phyloP scores from a whole-genome alignment of 371 early-diverging fungal species.

The Mucor irregularis region DNA sequence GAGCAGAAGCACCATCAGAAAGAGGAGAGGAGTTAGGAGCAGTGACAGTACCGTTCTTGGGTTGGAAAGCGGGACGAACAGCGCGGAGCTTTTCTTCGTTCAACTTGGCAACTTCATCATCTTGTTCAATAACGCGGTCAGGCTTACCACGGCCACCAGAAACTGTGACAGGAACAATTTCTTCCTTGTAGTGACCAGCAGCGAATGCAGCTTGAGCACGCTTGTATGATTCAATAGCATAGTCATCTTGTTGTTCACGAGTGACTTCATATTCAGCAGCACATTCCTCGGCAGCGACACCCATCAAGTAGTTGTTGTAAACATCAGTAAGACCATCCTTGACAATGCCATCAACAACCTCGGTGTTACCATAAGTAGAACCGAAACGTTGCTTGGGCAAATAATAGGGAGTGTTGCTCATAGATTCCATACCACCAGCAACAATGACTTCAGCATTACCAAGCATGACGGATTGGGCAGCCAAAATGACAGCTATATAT shows the following conservation, averaged over 20 bases:
- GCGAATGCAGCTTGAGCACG: constrained; percentile 83
- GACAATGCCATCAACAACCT: constrained; percentile 84
- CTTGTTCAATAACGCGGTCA: constrained; percentile 70
- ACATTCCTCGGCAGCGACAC: constrained; percentile 91
- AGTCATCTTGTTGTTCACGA: constrained; percentile 88
- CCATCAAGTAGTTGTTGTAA: constrained; percentile 88
- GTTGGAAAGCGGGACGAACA: constrained; percentile 88
- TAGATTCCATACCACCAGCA: constrained; percentile 97
- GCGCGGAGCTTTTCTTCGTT: constrained; percentile 80
- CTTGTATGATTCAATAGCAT: constrained; percentile 85
- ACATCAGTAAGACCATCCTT: constrained; percentile 95
- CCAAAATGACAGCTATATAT: constrained; percentile 73
- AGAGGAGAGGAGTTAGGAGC: constrained; percentile 95
- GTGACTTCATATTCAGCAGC: constrained; percentile 81
- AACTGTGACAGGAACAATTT: constrained; percentile 88
- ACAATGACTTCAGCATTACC: constrained; percentile 84
- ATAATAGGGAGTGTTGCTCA: constrained; percentile 96
- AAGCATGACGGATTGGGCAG: constrained; percentile 80
- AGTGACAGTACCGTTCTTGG: constrained; percentile 89
- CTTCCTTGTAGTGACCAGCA: constrained; percentile 76
- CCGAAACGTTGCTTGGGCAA: constrained; percentile 80
- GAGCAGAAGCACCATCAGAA: constrained; percentile 93
- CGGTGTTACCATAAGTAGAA: constrained; percentile 84
- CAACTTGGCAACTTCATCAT: constrained; percentile 79
- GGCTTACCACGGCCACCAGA: constrained; percentile 86